Evolutionary conservation across 176 grass and related monocot genomes (phyloP), one percentile per base, ranked within the genome.

Genomic region (Oryza meridionalis): DNA sequence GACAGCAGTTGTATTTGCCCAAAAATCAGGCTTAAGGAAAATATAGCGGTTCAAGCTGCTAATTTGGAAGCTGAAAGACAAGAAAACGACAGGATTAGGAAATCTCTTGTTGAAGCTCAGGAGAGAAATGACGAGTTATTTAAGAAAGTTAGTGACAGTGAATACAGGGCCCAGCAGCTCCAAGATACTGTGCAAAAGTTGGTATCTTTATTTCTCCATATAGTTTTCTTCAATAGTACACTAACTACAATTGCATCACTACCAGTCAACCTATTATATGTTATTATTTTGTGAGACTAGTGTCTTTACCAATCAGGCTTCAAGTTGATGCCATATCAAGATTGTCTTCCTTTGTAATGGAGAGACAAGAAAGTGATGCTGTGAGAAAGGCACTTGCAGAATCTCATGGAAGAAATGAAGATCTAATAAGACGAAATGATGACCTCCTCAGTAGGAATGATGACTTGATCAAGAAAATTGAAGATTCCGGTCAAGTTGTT

Each of bases 171-270:
- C 67, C 83, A 90, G 26, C 88, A 86, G 37, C 79, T 90, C 35
- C 88, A 90, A 86, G 88, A 90, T 77, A 90, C 83, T 68, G 85
- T 87, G 69, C 84, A 91, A 71, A 91, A 80, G 84, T 91, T 79
- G 43, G 81, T 84, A 87, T 79, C 64, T 80, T 49, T 31, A 90
- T 4, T 61, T 85, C 70, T 33, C 33, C 50, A 37, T 72, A 65
- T 71, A 16, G 16, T 51, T 76, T 85, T 89, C n/a, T 76, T 66
- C 35, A 84, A 22, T 77, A 21, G 6, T 81, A 38, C 51, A 26
- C 35, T 6, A 24, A 49, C 73, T 78, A 74, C 11, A 78, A 38
- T 74, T 21, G 19, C 46, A 32, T 86, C 29, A 83, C 50, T 83
- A 49, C 47, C n/a, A 4, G 66, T 75, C 14, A 86, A 79, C 66